Evolutionary conservation across 2,329 filamentous ascomycete species (phyloP).

Genomic region (Ascochyta viciae-villosae): DNA sequence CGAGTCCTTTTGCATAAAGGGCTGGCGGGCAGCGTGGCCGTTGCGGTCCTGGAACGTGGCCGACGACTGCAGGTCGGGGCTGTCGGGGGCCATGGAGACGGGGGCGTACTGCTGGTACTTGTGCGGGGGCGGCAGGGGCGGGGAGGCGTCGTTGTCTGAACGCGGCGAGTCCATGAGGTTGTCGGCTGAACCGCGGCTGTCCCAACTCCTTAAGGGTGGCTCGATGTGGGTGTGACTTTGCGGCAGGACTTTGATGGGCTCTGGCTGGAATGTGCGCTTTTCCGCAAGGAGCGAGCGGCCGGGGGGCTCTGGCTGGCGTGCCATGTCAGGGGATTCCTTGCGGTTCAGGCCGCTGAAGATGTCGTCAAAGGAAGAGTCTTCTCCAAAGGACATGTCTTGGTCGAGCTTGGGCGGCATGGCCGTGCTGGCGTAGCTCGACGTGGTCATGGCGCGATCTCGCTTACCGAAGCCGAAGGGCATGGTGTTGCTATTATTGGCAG

Average conservation of each 20-base stretch:
- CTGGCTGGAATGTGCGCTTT: conserved; percentile 46
- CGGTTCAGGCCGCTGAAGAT: conserved; percentile 55
- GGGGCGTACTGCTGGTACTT: conserved; percentile 44
- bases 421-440: conserved; percentile 58
- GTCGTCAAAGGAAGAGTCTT: conserved; percentile 53
- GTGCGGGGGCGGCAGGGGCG: conserved; percentile 44
- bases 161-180: conserved; percentile 55
- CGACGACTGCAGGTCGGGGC: conserved; percentile 36
- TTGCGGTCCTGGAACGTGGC: conserved; percentile 35
- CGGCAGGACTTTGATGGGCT: conserved; percentile 55
- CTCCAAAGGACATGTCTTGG: conserved; percentile 42
- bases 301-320: conserved; percentile 23
- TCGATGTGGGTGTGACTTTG: conserved; percentile 53
- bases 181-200: conserved; percentile 59
- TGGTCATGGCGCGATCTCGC: conserved; percentile 53
- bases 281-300: conserved; percentile 46
- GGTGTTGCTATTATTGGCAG: conserved; percentile 25
- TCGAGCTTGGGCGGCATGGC: conserved; percentile 61
- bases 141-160: conserved; percentile 44
- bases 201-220: conserved; percentile 60
- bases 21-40: conserved; percentile 33
- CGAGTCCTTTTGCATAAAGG: conserved; percentile 33
- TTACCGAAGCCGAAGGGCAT: conserved; percentile 23
- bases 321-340: conserved; percentile 39
- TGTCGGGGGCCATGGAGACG: conserved; percentile 38